phyloP scores from a whole-genome alignment of 2,329 filamentous ascomycete genomes.

The Emericellopsis cladophorae region DNA sequence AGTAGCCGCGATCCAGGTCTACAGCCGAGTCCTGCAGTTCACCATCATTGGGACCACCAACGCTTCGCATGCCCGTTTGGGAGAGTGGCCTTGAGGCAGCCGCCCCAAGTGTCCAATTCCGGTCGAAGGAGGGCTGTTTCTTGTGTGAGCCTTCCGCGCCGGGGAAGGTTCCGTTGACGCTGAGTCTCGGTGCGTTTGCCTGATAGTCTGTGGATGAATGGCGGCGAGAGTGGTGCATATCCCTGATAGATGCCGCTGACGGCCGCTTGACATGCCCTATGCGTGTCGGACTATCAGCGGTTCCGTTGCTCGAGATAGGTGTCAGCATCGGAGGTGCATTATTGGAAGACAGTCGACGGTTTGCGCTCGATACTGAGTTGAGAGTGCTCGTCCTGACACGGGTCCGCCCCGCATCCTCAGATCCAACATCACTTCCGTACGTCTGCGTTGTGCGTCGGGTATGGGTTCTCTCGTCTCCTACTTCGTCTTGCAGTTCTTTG shows the following conservation, averaged over 20 bases:
- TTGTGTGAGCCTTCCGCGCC: conserved; percentile 34
- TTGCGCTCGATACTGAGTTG: conserved; percentile 27
- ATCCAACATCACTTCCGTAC: conserved; percentile 46
- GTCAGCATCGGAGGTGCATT: conserved; percentile 34
- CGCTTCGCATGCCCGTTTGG: conserved; percentile 36
- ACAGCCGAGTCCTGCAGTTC: conserved; percentile 32
- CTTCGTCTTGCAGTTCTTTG: conserved; percentile 80
- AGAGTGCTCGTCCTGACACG: conserved; percentile 47
- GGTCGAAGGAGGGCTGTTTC: conserved; percentile 58
- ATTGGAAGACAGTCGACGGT: conserved; percentile 32
- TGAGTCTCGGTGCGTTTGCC: conserved; percentile 24
- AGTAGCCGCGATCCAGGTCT: conserved; percentile 81
- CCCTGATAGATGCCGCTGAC: conserved; percentile 71
- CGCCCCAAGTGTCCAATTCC: conserved; percentile 54
- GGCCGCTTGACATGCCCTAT: conserved; percentile 45
- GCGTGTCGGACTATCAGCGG: conserved; percentile 32
- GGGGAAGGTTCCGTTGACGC: conserved; percentile 28
- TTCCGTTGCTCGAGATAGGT: conserved; percentile 21
- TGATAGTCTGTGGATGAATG: conserved; percentile 78
- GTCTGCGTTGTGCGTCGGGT: conserved; percentile 40
- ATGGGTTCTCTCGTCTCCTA: conserved; percentile 36
- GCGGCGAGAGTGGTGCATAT: conserved; percentile 71
- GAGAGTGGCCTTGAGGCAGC: conserved; percentile 37
- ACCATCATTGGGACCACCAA: conserved; percentile 22
- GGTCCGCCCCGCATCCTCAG: conserved; percentile 35